These are phyloP conservation scores for Penicillium sp. DNA, from an alignment of 2,329 filamentous ascomycete genomes.

Conservation along the genomic window DNA sequence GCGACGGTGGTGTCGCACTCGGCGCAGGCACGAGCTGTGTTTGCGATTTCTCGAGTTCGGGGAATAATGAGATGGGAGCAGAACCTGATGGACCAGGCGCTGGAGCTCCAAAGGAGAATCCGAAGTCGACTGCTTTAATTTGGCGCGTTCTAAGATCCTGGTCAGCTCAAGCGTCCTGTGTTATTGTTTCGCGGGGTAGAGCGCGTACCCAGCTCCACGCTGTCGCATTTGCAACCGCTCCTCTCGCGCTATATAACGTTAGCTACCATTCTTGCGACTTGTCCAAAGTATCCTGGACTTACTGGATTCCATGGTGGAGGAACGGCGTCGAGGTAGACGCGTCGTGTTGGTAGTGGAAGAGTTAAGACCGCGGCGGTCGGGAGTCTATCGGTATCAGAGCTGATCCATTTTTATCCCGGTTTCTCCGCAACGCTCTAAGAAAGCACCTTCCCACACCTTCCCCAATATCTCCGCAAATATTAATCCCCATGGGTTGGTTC, in stretches of 20 bases:
- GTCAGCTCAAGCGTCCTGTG: slow-evolving; percentile 18
- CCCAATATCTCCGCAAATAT: background rate
- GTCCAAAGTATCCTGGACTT: slow-evolving; percentile 14
- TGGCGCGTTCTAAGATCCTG: slow-evolving; percentile 44
- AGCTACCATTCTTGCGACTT: slow-evolving; percentile 4
- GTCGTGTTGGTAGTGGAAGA: slow-evolving; percentile 29
- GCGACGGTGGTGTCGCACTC: slow-evolving; percentile 10
- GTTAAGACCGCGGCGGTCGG: slow-evolving; percentile 20
- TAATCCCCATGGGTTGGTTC: slow-evolving; percentile 60
- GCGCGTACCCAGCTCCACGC: slow-evolving; percentile 56
- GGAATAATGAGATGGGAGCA: slow-evolving; percentile 20
- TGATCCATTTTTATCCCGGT: slow-evolving; percentile 28
- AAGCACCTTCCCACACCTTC: background rate
- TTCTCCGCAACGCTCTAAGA: slow-evolving; percentile 20
- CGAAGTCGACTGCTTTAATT: slow-evolving; percentile 51
- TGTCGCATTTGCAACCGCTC: slow-evolving; percentile 59
- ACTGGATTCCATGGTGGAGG: slow-evolving; percentile 42
- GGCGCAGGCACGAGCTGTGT: slow-evolving; percentile 9
- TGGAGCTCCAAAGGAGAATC: slow-evolving; percentile 47
- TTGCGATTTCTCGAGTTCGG: slow-evolving; percentile 20
- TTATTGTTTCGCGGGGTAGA: slow-evolving; percentile 28
- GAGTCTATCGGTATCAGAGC: slow-evolving; percentile 13
- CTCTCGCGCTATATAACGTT: slow-evolving; percentile 45
- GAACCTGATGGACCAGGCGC: slow-evolving; percentile 24
- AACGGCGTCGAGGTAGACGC: slow-evolving; percentile 35